phyloP scores from a whole-genome alignment of 768 basidiomycete genomes.

The Boletus huronensis region DNA sequence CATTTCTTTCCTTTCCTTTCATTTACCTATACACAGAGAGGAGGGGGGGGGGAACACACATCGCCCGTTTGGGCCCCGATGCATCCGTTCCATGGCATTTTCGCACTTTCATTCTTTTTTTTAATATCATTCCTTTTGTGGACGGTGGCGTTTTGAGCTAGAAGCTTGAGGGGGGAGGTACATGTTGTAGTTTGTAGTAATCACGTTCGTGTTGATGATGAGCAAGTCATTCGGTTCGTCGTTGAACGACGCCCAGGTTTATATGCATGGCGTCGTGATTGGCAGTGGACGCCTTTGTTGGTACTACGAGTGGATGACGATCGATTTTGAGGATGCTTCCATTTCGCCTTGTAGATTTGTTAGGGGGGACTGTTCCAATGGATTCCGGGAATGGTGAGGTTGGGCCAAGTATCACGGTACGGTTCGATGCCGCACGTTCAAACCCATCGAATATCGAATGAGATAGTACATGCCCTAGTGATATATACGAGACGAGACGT shows the following conservation, averaged over 20 bases:
- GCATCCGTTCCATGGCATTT: conserved; percentile 4
- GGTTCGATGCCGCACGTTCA: too few species aligned
- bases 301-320: too few species aligned
- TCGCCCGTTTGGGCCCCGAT: conserved; percentile 6
- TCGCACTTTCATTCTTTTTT: conserved; percentile 27
- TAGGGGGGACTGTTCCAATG: too few species aligned
- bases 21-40: neutral
- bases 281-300: too few species aligned
- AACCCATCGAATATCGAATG: too few species aligned
- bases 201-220: neutral
- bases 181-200: neutral
- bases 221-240: neutral
- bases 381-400: too few species aligned
- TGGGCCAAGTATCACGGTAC: too few species aligned
- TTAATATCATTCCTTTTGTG: conserved; percentile 26
- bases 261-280: too few species aligned
- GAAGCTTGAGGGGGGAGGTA: neutral
- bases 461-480: too few species aligned
- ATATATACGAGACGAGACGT: too few species aligned
- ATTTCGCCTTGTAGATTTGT: too few species aligned
- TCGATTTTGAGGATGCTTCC: too few species aligned
- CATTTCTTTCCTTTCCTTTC: conserved; percentile 3
- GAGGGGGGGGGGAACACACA: conserved; percentile 1
- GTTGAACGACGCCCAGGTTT: conserved; percentile 11
- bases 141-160: conserved; percentile 8